Percentiles rank a stretch among this genome's conserved stretches.
Conservation (phyloP, 140 eudicot genomes). For the Erigeron philadelphicus region DNA sequence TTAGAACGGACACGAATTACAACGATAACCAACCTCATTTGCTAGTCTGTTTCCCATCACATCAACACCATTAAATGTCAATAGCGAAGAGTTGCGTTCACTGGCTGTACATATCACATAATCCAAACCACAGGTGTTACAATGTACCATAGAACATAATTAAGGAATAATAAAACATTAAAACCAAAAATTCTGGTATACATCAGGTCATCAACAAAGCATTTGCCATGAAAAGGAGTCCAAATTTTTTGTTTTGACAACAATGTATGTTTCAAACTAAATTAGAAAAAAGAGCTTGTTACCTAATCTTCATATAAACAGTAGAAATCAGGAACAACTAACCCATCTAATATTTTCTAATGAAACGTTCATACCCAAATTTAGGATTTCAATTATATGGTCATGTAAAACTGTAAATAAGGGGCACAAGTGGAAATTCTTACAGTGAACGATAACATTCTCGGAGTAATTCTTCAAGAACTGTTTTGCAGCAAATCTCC, state of each 20-base stretch:
- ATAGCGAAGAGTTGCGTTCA: conserved; percentile 56
- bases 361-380: no score
- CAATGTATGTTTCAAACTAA: no score
- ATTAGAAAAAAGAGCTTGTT: no score
- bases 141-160: background rate
- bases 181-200: no score
- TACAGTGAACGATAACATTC: conserved; percentile 76
- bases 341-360: no score
- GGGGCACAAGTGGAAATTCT: conserved; percentile 24
- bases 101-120: conserved; percentile 58
- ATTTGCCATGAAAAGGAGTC: no score
- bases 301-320: no score
- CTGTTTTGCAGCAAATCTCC: conserved; percentile 88
- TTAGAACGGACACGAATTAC: background rate
- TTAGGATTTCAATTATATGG: background rate
- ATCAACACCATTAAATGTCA: conserved; percentile 93
- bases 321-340: no score
- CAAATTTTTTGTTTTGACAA: no score
- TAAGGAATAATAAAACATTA: no score
- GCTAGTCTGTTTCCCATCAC: conserved; percentile 94
- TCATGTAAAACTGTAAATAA: conserved; percentile 5
- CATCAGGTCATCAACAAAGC: no score
- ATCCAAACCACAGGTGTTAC: conserved; percentile 15
- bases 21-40: conserved; percentile 49
- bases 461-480: conserved; percentile 68